Conservation (phyloP, 768 basidiomycete species). For the Baorangia bicolor region DNA sequence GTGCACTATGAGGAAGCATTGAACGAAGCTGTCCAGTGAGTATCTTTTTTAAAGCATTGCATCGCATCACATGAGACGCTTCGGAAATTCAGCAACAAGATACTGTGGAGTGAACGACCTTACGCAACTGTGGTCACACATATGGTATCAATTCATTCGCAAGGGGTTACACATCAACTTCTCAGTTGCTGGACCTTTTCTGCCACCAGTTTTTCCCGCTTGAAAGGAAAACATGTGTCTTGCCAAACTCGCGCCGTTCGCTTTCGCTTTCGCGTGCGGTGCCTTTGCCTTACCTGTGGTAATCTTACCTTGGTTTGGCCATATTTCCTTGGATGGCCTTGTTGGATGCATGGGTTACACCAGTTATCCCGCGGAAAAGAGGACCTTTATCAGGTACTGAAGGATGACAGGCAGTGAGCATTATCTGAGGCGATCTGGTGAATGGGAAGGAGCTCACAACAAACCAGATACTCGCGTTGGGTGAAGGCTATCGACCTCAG, state of each 20-base stretch:
- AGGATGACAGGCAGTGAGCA: slow-evolving; percentile 10
- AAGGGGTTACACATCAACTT: not conserved
- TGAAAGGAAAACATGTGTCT: slow-evolving; percentile 17
- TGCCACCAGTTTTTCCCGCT: not conserved
- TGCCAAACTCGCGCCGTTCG: slow-evolving; percentile 4
- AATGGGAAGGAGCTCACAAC: not conserved
- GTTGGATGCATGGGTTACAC: slow-evolving; percentile 3
- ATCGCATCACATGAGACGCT: not conserved
- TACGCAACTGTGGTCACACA: not conserved
- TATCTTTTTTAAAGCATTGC: too few relatives aligned
- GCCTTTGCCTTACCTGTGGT: slow-evolving; percentile 20
- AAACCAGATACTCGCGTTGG: slow-evolving; percentile 11
- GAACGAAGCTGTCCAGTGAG: not conserved
- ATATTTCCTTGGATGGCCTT: slow-evolving; percentile 17
- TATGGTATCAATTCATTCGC: not conserved
- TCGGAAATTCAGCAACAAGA: slow-evolving; percentile 2
- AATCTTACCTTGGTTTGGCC: slow-evolving; percentile 24
- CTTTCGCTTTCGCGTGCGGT: slow-evolving; percentile 13
- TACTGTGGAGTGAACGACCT: slow-evolving; percentile 6
- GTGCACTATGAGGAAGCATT: not conserved
- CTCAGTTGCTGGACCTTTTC: not conserved
- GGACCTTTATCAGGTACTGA: slow-evolving; percentile 13
- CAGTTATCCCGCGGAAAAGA: not conserved
- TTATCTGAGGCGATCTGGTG: not conserved
- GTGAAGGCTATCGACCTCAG: slow-evolving; percentile 15